Percentiles rank a stretch among this genome's conserved stretches.
Evolutionary conservation across 768 basidiomycete species (phyloP).

Genomic region (Serendipita vermifera): DNA sequence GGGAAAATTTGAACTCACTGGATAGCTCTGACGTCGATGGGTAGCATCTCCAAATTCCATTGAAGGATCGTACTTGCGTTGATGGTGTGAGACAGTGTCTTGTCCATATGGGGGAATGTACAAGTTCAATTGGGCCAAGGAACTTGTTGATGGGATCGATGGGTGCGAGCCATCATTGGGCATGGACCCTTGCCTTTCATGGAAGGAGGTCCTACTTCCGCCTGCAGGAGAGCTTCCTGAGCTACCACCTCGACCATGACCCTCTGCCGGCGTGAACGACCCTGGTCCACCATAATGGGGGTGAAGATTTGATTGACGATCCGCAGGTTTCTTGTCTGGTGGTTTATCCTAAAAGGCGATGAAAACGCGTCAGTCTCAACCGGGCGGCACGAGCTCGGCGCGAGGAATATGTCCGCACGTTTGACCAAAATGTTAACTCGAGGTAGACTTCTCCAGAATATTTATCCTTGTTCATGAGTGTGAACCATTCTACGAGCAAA

Average conservation of each 20-base stretch:
- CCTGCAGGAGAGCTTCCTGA: slow-evolving; percentile 12
- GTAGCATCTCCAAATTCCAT: slow-evolving; percentile 29
- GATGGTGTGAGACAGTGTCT: slow-evolving; percentile 24
- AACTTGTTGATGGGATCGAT: slow-evolving; percentile 47
- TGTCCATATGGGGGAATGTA: slow-evolving; percentile 67
- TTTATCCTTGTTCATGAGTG: slow-evolving; percentile 75
- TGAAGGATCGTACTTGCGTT: slow-evolving; percentile 19
- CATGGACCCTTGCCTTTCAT: slow-evolving; percentile 26
- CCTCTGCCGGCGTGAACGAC: slow-evolving; percentile 43
- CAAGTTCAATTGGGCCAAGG: slow-evolving; percentile 47
- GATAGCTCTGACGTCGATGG: slow-evolving; percentile 43
- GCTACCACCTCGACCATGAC: slow-evolving; percentile 23
- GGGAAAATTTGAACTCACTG: slow-evolving; percentile 31
- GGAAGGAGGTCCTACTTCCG: neutral
- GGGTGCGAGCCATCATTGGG: slow-evolving; percentile 43
- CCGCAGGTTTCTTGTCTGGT: slow-evolving; percentile 51
- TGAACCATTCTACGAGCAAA: slow-evolving; percentile 72
- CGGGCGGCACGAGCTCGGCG: neutral
- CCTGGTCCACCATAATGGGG: slow-evolving; percentile 71
- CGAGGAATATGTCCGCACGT: slow-evolving; percentile 36
- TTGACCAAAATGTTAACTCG: slow-evolving; percentile 95
- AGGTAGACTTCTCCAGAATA: slow-evolving; percentile 94
- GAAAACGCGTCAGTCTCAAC: neutral
- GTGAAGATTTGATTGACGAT: slow-evolving; percentile 37
- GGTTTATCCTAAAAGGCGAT: slow-evolving; percentile 47